These are phyloP conservation scores for Talaromyces stipitatus DNA, from an alignment of 495 filamentous ascomycete species.

Conservation along the genomic window DNA sequence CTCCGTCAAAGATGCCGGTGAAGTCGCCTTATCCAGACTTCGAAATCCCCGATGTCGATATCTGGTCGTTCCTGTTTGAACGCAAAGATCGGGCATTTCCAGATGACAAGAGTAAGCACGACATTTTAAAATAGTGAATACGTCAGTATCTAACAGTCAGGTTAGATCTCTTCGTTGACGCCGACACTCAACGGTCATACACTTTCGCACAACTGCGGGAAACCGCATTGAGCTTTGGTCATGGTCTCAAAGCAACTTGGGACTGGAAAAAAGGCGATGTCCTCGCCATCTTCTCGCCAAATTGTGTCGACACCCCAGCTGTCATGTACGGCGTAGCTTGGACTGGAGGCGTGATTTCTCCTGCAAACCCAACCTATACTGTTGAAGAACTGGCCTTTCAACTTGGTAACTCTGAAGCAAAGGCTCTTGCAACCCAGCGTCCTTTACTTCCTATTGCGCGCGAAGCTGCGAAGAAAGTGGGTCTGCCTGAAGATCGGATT, in stretches of 20 bases:
- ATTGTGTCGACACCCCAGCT: slow-evolving; percentile 55
- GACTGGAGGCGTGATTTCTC: slow-evolving; percentile 67
- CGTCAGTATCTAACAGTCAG: not conserved
- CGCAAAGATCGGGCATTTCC: slow-evolving; percentile 49
- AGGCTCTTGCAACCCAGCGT: slow-evolving; percentile 61
- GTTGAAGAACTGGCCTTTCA: slow-evolving; percentile 73
- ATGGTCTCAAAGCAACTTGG: slow-evolving; percentile 59
- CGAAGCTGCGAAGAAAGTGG: slow-evolving; percentile 55
- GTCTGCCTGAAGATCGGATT: slow-evolving; percentile 50
- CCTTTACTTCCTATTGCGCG: slow-evolving; percentile 49
- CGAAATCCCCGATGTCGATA: slow-evolving; percentile 43
- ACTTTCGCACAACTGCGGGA: slow-evolving; percentile 54
- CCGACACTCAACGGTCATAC: slow-evolving; percentile 56
- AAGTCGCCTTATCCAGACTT: slow-evolving; percentile 28
- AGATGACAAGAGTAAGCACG: slow-evolving; percentile 28
- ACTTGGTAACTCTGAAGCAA: slow-evolving; percentile 62
- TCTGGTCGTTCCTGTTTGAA: slow-evolving; percentile 70
- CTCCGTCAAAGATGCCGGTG: slow-evolving; percentile 26
- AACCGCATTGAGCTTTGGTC: slow-evolving; percentile 60
- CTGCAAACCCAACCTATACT: slow-evolving; percentile 76
- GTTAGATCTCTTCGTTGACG: slow-evolving; percentile 63
- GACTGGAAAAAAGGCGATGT: slow-evolving; percentile 70
- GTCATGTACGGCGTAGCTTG: slow-evolving; percentile 70
- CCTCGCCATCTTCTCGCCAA: slow-evolving; percentile 55
- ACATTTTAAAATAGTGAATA: not conserved